These are phyloP conservation scores for Candida verbasci DNA, from an alignment of 805 yeast genomes.

Conservation along the genomic window DNA sequence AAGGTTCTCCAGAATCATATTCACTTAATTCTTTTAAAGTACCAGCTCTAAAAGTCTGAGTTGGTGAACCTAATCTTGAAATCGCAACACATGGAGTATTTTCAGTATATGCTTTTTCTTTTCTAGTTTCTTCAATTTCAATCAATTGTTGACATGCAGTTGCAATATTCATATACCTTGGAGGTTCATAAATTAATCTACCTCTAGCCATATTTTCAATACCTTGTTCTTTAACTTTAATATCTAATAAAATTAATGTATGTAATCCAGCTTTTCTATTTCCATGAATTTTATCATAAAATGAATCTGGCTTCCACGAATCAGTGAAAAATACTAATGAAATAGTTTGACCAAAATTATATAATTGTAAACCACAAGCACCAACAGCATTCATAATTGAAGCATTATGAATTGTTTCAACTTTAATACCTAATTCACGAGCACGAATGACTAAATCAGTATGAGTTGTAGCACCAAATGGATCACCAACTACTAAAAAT, in stretches of 20 bases:
- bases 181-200: conserved; percentile 89
- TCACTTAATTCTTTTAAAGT: conserved; percentile 71
- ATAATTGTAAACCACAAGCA: conserved; percentile 92
- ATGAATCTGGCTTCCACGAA: conserved; percentile 93
- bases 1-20: conserved; percentile 90
- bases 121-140: conserved; percentile 78
- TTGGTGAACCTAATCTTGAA: conserved; percentile 84
- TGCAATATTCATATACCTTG: conserved; percentile 89
- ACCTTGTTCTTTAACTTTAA: conserved; percentile 95
- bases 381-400: conserved; percentile 98
- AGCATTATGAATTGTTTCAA: conserved; percentile 89
- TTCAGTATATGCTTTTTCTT: conserved; percentile 75
- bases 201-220: conserved; percentile 93
- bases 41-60: conserved; percentile 79
- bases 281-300: conserved; percentile 84
- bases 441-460: conserved; percentile 92
- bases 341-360: conserved; percentile 96
- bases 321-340: conserved; percentile 95
- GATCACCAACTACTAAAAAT: conserved; percentile 94
- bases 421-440: conserved; percentile 71
- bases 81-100: conserved; percentile 92
- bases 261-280: conserved; percentile 89
- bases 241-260: conserved; percentile 82
- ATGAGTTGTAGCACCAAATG: conserved; percentile 97
- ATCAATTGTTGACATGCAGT: conserved; percentile 85